A percentile compares a stretch with the other conserved stretches of the same genome.
These are phyloP conservation scores for Maudiozyma turicensis DNA, from an alignment of 805 yeast genomes.

Conservation along the genomic window DNA sequence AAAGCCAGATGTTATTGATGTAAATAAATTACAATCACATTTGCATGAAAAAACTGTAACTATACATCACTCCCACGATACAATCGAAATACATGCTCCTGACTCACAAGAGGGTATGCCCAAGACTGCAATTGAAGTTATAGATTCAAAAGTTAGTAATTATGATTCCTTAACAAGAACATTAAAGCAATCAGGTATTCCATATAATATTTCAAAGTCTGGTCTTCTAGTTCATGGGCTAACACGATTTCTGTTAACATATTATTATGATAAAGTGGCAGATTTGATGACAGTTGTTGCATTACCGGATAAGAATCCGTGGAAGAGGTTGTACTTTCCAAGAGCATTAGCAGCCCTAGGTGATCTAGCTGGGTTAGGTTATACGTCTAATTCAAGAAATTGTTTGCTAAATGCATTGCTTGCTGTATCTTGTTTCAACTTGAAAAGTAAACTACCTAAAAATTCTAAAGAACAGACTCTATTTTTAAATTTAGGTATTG, in stretches of 20 bases:
- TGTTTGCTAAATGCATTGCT: constrained; percentile 69
- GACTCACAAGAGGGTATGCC: constrained; percentile 16
- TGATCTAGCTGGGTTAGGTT: constrained; percentile 64
- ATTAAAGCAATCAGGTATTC: constrained; percentile 10
- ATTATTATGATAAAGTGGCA: constrained; percentile 68
- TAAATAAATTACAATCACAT: not conserved
- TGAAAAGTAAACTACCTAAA: constrained; percentile 61
- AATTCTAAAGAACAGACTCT: constrained; percentile 60
- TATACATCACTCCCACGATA: not conserved
- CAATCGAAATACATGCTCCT: constrained; percentile 6
- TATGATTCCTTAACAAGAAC: constrained; percentile 7
- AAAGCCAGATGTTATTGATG: not conserved
- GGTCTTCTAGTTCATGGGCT: constrained; percentile 60
- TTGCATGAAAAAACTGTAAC: not conserved
- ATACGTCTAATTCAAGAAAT: constrained; percentile 65
- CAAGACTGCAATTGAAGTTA: constrained; percentile 13
- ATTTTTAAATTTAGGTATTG: constrained; percentile 63
- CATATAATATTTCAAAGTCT: constrained; percentile 42
- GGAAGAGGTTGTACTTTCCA: constrained; percentile 82
- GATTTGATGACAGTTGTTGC: constrained; percentile 68
- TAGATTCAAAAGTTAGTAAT: constrained; percentile 14
- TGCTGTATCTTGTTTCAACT: constrained; percentile 73
- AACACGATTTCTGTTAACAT: constrained; percentile 59
- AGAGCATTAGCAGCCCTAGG: constrained; percentile 76
- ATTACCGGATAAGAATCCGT: constrained; percentile 61